Conservation (phyloP, 768 basidiomycete genomes). For the Boletus reticulatus region DNA sequence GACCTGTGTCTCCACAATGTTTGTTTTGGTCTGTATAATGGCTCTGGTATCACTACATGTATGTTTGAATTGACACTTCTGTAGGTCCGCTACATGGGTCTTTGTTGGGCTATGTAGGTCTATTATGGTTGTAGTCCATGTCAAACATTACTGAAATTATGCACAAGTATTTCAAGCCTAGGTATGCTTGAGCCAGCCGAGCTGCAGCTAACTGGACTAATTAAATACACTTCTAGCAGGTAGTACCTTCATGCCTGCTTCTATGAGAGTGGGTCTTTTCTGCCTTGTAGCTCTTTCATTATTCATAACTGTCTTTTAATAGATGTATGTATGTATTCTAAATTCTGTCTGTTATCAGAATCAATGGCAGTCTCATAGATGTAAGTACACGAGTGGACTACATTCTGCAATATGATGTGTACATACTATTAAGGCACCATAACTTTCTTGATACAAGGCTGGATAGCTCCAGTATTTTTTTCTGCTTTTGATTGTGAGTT, state of each 20-base stretch:
- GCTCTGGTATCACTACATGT: too few relatives aligned
- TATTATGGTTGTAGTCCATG: neutral
- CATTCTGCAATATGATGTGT: too few relatives aligned
- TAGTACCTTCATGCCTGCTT: neutral
- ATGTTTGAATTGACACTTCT: neutral
- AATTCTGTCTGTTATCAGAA: neutral
- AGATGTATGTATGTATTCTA: neutral
- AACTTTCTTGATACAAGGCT: neutral
- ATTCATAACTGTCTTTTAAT: neutral
- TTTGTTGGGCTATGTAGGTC: neutral
- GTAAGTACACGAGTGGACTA: neutral
- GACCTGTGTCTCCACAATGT: conserved; percentile 11
- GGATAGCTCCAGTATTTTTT: conserved; percentile 5
- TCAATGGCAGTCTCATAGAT: neutral
- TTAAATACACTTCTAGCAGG: neutral
- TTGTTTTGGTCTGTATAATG: conserved; percentile 1
- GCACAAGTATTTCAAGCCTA: neutral
- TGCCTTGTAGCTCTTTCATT: neutral
- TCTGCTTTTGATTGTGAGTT: conserved; percentile 10
- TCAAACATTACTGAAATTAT: neutral
- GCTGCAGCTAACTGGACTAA: too few relatives aligned
- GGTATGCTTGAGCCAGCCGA: neutral
- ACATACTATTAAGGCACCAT: conserved; percentile 1
- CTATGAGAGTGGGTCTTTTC: neutral
- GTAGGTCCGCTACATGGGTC: neutral